These are phyloP conservation scores for Capillidium rhysosporum DNA, from an alignment of 371 early-diverging fungal species.

Conservation along the genomic window DNA sequence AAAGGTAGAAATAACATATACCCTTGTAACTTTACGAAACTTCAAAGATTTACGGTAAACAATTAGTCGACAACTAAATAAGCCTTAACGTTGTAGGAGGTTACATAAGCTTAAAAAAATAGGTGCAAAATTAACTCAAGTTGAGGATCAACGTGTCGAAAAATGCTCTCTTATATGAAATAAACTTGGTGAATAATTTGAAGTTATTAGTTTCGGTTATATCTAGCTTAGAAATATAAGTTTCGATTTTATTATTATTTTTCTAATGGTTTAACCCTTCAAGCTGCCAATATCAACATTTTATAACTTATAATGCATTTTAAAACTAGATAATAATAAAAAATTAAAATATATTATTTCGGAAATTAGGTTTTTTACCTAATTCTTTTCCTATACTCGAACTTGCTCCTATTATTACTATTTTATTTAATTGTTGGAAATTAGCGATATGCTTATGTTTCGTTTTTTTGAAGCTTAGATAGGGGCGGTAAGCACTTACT, in stretches of 20 bases:
- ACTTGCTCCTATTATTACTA: conserved; percentile 52
- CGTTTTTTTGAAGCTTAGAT: too few species aligned
- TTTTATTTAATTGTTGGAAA: conserved; percentile 11
- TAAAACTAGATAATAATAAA: conserved; percentile 17
- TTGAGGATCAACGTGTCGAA: conserved; percentile 44
- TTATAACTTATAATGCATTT: conserved; percentile 50
- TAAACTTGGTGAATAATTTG: too few species aligned
- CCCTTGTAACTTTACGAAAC: conserved; percentile 33
- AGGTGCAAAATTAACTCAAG: conserved; percentile 44
- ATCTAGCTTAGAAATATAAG: too few species aligned
- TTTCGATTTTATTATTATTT: conserved; percentile 11
- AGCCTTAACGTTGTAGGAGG: neutral
- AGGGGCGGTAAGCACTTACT: too few species aligned
- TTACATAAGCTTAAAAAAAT: conserved; percentile 24
- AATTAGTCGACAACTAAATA: conserved; percentile 11
- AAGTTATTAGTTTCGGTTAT: too few species aligned
- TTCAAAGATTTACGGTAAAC: conserved; percentile 33
- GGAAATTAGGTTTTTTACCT: neutral
- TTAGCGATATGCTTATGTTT: too few species aligned
- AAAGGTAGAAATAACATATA: conserved; percentile 26
- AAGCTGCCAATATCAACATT: conserved; percentile 39
- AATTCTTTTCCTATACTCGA: conserved; percentile 56
- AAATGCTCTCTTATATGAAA: conserved; percentile 9
- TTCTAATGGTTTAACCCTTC: conserved; percentile 28
- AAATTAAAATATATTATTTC: neutral